Base-by-base conservation (phyloP, 2,329 filamentous ascomycete genomes). In the Graphium sp. region DNA sequence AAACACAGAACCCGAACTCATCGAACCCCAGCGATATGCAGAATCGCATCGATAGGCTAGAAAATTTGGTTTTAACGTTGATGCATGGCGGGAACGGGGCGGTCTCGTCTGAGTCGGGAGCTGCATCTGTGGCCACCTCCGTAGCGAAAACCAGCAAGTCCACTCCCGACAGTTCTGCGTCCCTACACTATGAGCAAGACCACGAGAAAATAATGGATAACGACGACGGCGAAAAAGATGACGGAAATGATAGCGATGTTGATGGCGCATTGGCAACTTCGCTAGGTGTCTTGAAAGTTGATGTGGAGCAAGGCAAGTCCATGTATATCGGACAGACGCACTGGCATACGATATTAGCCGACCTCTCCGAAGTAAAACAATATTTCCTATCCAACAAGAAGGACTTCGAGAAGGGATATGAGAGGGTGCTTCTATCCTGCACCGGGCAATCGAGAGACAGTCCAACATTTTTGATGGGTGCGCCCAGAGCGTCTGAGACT, bases 1-100 rank as follows among this genome's bases (percentile, higher is more conserved):
- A 82, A 62, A 74, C 59, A 44, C 68, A 75, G 50, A 66, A 55
- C 55, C 69, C 54, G 62, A 65, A 49, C 34, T 53, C 63, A 41
- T 55, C 63, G 31, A 72, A 53, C 41, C 83, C 87, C 28, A 85
- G 93, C 63, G 87, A 94, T 53, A 94, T 95, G 87, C 87, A 95
- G 58, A 92, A 91, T 47, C 79, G 89, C 49, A 95, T 95, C 56
- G 85, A 95, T 58, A 73, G 87, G 42, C 64, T 95, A 39, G 87
- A 95, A 63, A 79, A 81, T 41, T 59, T 95, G 49, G 87, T 95
- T 35, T 56, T 95, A 38, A 91, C 83, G 17, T 54, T 95, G 46
- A 94, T 95, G 87, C 87, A 87, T 45, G 85, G 81, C 49, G 82
- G 82, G 32, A n/a, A n/a, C n/a, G n/a, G n/a, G n/a, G n/a, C n/a